Percentiles rank a stretch among this genome's conserved stretches.
Conservation (phyloP, 2,329 filamentous ascomycete species). For the Orbilia quercus region DNA sequence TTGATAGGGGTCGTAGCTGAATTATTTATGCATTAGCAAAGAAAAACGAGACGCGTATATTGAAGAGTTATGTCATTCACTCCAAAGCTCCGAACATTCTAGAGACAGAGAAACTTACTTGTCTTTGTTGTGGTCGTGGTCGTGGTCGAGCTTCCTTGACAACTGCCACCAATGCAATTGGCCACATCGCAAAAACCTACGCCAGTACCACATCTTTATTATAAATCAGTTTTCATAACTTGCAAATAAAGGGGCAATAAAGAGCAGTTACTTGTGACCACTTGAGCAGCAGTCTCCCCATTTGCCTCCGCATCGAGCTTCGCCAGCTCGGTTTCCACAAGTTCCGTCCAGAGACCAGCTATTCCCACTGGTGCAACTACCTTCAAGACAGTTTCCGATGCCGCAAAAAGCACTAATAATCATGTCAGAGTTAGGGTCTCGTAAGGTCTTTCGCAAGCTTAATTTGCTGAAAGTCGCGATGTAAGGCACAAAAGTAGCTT, state of each 20-base stretch:
- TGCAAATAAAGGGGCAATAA: not conserved
- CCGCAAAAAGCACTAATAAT: constrained; percentile 13
- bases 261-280: not conserved
- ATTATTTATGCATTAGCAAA: no score
- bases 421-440: not conserved
- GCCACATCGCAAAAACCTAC: constrained; percentile 7
- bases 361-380: constrained; percentile 3
- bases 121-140: constrained; percentile 5
- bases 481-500: not conserved
- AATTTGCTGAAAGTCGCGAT: no score
- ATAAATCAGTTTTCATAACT: not conserved
- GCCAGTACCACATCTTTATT: constrained; percentile 17
- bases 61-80: no score
- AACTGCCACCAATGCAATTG: constrained; percentile 12
- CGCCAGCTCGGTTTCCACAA: constrained; percentile 10
- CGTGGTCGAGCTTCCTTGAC: constrained; percentile 3
- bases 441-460: no score
- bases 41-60: no score
- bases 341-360: constrained; percentile 9
- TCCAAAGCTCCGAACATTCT: no score
- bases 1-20: not conserved
- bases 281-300: constrained; percentile 22
- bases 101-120: not conserved
- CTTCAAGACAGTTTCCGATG: constrained; percentile 19
- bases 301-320: constrained; percentile 13